Percentiles rank a stretch among this genome's conserved stretches.
Evolutionary conservation across 805 yeast genomes (phyloP).

Genomic region (Teunomyces barrocoloradensis): DNA sequence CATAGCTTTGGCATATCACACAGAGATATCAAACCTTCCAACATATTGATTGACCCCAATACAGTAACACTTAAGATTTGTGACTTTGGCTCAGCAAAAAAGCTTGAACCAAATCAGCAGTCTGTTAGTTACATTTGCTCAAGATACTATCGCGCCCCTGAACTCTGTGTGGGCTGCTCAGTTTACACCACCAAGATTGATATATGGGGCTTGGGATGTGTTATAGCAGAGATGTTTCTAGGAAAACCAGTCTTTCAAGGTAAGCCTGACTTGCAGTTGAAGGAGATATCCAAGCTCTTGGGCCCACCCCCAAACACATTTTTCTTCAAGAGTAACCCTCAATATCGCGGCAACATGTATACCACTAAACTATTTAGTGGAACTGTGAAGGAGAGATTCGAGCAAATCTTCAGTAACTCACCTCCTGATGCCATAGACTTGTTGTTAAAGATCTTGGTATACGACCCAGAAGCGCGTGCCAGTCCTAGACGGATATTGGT

Average conservation of each 20-base stretch:
- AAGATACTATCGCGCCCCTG: conserved; percentile 95
- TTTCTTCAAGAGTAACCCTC: conserved; percentile 70
- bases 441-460: conserved; percentile 75
- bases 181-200: conserved; percentile 88
- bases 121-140: conserved; percentile 95
- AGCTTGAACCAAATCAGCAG: conserved; percentile 74
- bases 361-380: conserved; percentile 62
- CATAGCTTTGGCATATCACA: conserved; percentile 81
- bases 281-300: conserved; percentile 83
- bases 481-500: conserved; percentile 79
- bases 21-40: conserved; percentile 82
- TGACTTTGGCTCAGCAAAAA: conserved; percentile 84
- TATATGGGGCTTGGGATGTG: conserved; percentile 98
- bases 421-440: conserved; percentile 86
- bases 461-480: conserved; percentile 83
- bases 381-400: conserved; percentile 46
- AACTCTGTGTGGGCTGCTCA: conserved; percentile 86
- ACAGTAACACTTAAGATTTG: conserved; percentile 69
- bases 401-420: conserved; percentile 58
- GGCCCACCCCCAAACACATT: conserved; percentile 81
- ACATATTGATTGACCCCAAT: conserved; percentile 71
- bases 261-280: conserved; percentile 80
- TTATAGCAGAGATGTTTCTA: conserved; percentile 87
- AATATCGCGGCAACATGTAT: conserved; percentile 72
- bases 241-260: conserved; percentile 97